These are phyloP conservation scores for Phytopythium ostracodes DNA, from an alignment of 352 stramenopile genomes.

Conservation along the genomic window DNA sequence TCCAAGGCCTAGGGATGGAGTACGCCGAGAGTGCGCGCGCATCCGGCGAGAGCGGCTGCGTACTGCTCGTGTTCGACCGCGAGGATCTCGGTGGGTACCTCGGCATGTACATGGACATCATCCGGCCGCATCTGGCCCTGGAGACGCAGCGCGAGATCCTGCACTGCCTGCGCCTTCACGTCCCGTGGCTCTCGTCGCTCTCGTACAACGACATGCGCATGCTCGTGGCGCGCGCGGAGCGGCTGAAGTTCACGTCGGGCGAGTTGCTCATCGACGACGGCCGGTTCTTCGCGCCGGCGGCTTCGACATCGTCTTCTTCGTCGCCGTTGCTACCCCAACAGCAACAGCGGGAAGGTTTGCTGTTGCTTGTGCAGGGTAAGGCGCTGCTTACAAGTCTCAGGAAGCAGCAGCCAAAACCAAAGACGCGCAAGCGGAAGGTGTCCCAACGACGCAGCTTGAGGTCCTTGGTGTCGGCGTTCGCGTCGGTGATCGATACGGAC, in stretches of 20 bases:
- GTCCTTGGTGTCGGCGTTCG: not conserved
- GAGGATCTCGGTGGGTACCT: slow-evolving; percentile 61
- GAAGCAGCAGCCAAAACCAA: slow-evolving; percentile 4
- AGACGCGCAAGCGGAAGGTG: slow-evolving; percentile 1
- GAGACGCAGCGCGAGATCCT: slow-evolving; percentile 52
- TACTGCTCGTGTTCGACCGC: slow-evolving; percentile 44
- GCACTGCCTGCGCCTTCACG: slow-evolving; percentile 27
- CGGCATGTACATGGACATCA: slow-evolving; percentile 62
- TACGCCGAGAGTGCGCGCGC: slow-evolving; percentile 49
- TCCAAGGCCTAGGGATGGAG: slow-evolving; percentile 28
- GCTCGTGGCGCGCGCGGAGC: slow-evolving; percentile 39
- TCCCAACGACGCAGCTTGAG: not conserved
- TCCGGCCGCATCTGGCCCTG: slow-evolving; percentile 50
- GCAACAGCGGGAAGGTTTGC: slow-evolving; percentile 22
- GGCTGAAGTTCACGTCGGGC: slow-evolving; percentile 31
- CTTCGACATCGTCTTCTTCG: not conserved
- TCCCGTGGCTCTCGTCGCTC: slow-evolving; percentile 37
- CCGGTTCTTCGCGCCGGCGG: slow-evolving; percentile 15
- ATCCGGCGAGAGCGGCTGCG: slow-evolving; percentile 13
- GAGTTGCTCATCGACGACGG: slow-evolving; percentile 46
- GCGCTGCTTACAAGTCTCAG: slow-evolving; percentile 12
- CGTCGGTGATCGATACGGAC: slow-evolving; percentile 3
- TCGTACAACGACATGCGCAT: slow-evolving; percentile 55
- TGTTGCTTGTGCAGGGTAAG: slow-evolving; percentile 27
- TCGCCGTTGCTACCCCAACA: not conserved